Conservation (phyloP, 2,329 filamentous ascomycete species). For the Lecanicillium sp. region DNA sequence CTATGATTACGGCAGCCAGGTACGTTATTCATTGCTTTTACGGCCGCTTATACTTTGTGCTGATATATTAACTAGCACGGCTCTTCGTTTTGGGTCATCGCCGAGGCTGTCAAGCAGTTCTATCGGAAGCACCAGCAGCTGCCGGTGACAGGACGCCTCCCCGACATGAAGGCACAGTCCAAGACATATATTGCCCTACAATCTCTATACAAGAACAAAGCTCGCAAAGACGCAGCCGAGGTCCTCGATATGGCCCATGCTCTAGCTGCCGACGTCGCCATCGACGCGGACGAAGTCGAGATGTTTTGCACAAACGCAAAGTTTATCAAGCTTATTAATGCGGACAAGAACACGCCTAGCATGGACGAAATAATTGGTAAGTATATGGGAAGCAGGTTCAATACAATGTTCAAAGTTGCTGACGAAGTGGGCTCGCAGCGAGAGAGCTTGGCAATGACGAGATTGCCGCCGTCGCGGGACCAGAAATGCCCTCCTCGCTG, state of each 20-base stretch:
- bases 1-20: constrained; percentile 43
- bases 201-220: constrained; percentile 86
- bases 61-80: constrained; percentile 32
- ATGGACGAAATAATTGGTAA: constrained; percentile 49
- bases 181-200: constrained; percentile 84
- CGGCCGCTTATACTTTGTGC: constrained; percentile 11
- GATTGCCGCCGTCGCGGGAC: constrained; percentile 36
- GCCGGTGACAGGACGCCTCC: constrained; percentile 78
- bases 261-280: constrained; percentile 37
- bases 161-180: constrained; percentile 97
- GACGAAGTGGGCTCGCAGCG: constrained; percentile 29
- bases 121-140: constrained; percentile 64
- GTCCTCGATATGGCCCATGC: constrained; percentile 59
- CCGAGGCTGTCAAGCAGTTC: constrained; percentile 70
- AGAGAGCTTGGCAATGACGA: constrained; percentile 48
- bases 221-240: constrained; percentile 68
- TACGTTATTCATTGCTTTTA: constrained; percentile 34
- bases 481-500: constrained; percentile 49
- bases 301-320: constrained; percentile 92
- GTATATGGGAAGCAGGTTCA: constrained; percentile 20
- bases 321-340: constrained; percentile 80
- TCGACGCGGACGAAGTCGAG: constrained; percentile 71
- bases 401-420: no score
- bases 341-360: constrained; percentile 32
- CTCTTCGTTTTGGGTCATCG: constrained; percentile 81